These are phyloP conservation scores for Albifimbria verrucaria DNA, from an alignment of 2,329 filamentous ascomycete species.

Conservation along the genomic window DNA sequence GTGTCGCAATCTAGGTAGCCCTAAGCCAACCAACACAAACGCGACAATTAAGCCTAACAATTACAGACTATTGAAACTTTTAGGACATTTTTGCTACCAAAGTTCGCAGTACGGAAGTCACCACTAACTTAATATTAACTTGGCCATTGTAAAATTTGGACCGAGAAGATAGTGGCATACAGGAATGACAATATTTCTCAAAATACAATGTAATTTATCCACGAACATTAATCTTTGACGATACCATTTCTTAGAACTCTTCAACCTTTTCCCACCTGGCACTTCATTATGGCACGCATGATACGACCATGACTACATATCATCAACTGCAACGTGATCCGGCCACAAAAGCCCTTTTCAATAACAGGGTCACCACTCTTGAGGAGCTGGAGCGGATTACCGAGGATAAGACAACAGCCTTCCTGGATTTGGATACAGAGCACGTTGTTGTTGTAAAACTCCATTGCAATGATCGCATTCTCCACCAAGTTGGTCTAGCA, in stretches of 20 bases:
- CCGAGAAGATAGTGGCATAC: no score
- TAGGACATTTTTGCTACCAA: no score
- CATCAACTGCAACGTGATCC: conserved; percentile 21
- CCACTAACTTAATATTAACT: no score
- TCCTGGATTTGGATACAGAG: conserved; percentile 11
- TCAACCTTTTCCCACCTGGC: neutral
- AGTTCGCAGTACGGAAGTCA: no score
- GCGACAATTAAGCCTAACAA: no score
- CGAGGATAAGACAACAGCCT: conserved; percentile 3
- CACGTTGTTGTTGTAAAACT: conserved; percentile 8
- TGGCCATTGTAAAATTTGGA: no score
- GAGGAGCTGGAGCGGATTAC: neutral
- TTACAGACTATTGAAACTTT: no score
- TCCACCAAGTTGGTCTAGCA: conserved; percentile 14
- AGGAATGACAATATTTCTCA: no score
- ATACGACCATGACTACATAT: conserved; percentile 33
- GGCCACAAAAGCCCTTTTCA: conserved; percentile 8
- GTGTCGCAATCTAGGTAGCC: no score
- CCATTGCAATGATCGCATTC: conserved; percentile 7
- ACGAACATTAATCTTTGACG: no score
- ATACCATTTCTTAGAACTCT: neutral
- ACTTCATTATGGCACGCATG: neutral
- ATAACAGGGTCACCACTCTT: conserved; percentile 8
- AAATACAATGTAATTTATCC: no score
- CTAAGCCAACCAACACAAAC: no score